phyloP scores from a whole-genome alignment of 192 early-diverging fungal genomes.

The Podila clonocystis region DNA sequence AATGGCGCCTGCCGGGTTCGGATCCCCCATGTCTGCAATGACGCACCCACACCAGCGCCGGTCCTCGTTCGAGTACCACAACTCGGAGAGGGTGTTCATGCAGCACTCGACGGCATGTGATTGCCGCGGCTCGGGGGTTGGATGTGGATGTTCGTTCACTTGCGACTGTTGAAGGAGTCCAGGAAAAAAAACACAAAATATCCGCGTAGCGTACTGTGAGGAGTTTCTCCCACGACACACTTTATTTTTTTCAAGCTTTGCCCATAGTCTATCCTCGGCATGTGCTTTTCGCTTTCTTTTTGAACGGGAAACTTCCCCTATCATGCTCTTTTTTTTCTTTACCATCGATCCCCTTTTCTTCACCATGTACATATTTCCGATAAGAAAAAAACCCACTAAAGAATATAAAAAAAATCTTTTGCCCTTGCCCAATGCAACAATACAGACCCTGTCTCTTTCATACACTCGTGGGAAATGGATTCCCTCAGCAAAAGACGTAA shows the following conservation, averaged over 20 bases:
- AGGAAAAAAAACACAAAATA: not conserved
- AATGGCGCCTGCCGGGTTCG: conserved; percentile 34
- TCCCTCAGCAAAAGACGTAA: too few species aligned
- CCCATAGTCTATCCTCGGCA: too few species aligned
- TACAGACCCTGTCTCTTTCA: too few species aligned
- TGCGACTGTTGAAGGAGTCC: conserved; percentile 23
- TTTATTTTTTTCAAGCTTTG: not conserved
- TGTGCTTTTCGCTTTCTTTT: not conserved
- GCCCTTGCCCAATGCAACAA: too few species aligned
- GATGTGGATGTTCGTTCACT: conserved; percentile 35
- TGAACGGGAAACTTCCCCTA: not conserved
- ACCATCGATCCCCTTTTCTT: too few species aligned
- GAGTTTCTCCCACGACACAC: not conserved
- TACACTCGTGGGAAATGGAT: too few species aligned
- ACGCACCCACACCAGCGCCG: conserved; percentile 21
- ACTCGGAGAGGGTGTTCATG: conserved; percentile 39
- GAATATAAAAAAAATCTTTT: too few species aligned
- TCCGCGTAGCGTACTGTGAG: not conserved
- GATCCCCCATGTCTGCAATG: not conserved
- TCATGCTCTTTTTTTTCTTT: not conserved
- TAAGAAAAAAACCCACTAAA: too few species aligned
- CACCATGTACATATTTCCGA: too few species aligned
- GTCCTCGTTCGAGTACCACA: conserved; percentile 40
- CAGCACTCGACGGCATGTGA: conserved; percentile 49
- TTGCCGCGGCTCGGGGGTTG: conserved; percentile 43